Evolutionary conservation across 75 land plant species (phyloP), one percentile per base, ranked within the genome.

Genomic region (Chamaecyparis obtusa): DNA sequence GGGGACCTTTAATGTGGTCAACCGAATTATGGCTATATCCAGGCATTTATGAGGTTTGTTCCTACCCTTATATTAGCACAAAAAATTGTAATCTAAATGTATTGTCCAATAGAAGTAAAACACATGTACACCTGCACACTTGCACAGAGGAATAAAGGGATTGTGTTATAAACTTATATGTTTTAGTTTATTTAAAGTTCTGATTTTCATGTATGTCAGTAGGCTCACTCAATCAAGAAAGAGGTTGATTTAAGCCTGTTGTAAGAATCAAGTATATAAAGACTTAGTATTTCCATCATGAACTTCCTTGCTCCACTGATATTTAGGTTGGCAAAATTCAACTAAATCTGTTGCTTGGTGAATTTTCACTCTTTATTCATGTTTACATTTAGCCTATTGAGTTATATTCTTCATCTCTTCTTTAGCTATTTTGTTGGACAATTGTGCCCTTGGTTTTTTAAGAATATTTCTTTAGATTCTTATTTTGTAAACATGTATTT

Each of bases 1-100:
- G 83, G 83, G 83, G 51, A 46, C 51, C 46, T 10, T 11, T 46
- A n/a, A 24, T 81, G 49, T 81, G 83, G 83, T 46, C 51, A 46
- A 81, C 83, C 11, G 32, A 46, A 81, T 81, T 81, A 46, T 81
- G 83, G 83, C 83, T 81, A 43, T 81, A 81, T 81, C 83, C 83
- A 27, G 83, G 83, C 51, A 46, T 43, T 81, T 81, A 81, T 81
- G 83, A 81, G 83, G 83, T 81, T 51, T 81, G 11, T 46, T 81
- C 15, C 48, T 81, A 81, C 14, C 51, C 51, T 81, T 9, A 4
- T 11, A 72, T 32, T 81, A 81, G 6, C 32, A 21, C 21, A 81
- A 27, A 24, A 3, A 43, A 27, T 8, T 13, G 46, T 46, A 46
- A 27, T 43, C 83, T n/a, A 37, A 81, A 0, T 10, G 39, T n/a